Base-by-base conservation (phyloP, 1,284 basidiomycete species). In the Xerocomus minutiporus region DNA sequence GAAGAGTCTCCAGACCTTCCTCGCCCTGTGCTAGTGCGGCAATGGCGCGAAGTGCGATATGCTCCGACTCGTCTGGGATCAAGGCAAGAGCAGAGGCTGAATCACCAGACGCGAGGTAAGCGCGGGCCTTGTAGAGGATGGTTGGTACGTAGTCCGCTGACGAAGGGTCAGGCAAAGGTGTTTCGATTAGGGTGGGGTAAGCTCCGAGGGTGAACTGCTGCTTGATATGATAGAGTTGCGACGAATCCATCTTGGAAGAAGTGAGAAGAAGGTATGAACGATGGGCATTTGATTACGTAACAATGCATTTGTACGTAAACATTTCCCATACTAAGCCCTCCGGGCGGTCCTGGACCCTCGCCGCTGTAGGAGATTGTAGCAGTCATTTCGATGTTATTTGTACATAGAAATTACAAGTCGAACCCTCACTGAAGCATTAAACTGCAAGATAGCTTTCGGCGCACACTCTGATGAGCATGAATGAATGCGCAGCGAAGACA, bases 121-220 rank as follows among this genome's bases (percentile, higher is more conserved):
- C 81, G 51, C 94, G 88, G 28, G 90, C 85, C 68, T 91, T 84
- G 76, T 94, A 96, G 46, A 95, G 73, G 4, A 91, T 71, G 11
- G 78, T 80, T 4, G 81, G 76, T 13, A 71, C 70, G 65, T 86
- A 86, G 62, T 90, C 84, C 15, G 81, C 71, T 2, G 84, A 85
- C 32, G 76, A 75, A 42, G 79, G 65, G 58, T 85, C 80, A 5
- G 88, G 87, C 2, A 83, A 70, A 0, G 78, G 61, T 48, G 79
- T 65, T 51, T 76, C 71, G 38, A 78, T 71, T 41, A 90, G 71
- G 15, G 80, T 65, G 60, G 81, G 81, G 71, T 84, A 89, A 48
- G 87, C 86, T 51, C 86, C 87, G 28, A 93, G 82, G 53, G 84
- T 80, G 69, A 93, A 94, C 57, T 91, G 88, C 62, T 92, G 89